phyloP scores from a whole-genome alignment of 345 rosid genomes.

The Psidium guajava region DNA sequence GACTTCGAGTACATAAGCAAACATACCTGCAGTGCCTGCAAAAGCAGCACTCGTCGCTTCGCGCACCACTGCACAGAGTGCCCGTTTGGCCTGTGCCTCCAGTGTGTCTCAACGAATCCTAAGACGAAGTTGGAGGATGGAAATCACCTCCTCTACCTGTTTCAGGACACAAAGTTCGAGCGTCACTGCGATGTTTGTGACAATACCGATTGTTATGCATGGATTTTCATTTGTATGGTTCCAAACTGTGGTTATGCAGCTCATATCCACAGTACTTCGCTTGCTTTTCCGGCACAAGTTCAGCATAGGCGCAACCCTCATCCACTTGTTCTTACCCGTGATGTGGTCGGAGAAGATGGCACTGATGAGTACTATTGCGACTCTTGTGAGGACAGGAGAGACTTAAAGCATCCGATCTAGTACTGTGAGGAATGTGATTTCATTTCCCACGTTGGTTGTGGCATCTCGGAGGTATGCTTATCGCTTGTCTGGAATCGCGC shows the following conservation, averaged over 20 bases:
- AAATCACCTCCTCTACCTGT: background rate
- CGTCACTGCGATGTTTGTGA: background rate
- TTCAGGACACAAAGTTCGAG: background rate
- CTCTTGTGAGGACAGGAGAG: background rate
- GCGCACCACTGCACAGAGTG: background rate
- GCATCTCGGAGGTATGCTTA: background rate
- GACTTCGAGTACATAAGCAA: no score
- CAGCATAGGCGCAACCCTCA: background rate
- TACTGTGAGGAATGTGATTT: background rate
- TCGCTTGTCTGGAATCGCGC: no score
- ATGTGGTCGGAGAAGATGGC: background rate
- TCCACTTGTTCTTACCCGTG: background rate
- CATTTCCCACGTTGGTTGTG: background rate
- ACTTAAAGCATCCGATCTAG: background rate
- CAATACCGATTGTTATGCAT: background rate
- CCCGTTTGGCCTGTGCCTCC: background rate
- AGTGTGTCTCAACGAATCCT: background rate
- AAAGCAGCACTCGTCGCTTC: no score
- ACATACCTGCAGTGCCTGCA: no score
- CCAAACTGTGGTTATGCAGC: background rate
- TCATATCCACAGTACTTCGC: background rate
- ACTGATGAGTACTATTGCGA: background rate
- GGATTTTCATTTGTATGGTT: background rate
- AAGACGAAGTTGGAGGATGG: background rate
- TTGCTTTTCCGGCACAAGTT: background rate